A percentile compares a stretch with the other conserved stretches of the same genome.
These are phyloP conservation scores for Yamadazyma membranifaciens DNA, from an alignment of 1,139 yeast species.

Conservation along the genomic window DNA sequence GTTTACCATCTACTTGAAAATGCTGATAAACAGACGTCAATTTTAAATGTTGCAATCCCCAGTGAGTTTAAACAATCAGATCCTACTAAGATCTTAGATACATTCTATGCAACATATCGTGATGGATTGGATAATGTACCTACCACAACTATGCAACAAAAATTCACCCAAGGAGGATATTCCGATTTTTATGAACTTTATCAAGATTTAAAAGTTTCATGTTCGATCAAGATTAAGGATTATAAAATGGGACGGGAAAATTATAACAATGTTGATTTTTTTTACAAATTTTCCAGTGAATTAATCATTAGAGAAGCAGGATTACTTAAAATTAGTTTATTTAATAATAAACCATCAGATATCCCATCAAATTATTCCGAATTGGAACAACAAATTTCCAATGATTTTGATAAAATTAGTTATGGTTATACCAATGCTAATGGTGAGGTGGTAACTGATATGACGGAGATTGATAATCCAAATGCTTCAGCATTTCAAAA, in stretches of 20 bases:
- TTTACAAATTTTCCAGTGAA: constrained; percentile 70
- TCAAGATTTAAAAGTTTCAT: constrained; percentile 72
- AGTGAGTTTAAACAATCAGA: constrained; percentile 44
- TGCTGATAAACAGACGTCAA: constrained; percentile 31
- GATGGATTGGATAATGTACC: constrained; percentile 25
- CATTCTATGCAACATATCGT: constrained; percentile 23
- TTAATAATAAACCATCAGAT: constrained; percentile 16
- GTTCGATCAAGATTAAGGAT: constrained; percentile 48
- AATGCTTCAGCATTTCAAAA: constrained; percentile 15
- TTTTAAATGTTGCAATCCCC: constrained; percentile 45
- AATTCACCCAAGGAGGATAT: constrained; percentile 32
- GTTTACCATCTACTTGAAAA: constrained; percentile 14
- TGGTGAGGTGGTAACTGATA: constrained; percentile 57
- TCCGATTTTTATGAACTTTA: constrained; percentile 52
- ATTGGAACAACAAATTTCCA: constrained; percentile 31
- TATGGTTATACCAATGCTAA: constrained; percentile 56
- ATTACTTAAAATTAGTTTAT: constrained; percentile 29
- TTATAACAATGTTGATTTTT: constrained; percentile 62
- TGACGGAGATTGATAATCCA: constrained; percentile 30
- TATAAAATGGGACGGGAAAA: constrained; percentile 54
- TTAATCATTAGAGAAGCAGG: constrained; percentile 69
- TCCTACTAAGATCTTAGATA: constrained; percentile 39
- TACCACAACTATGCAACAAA: constrained; percentile 22
- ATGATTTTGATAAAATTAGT: constrained; percentile 69
- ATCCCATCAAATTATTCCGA: constrained; percentile 19